Evolutionary conservation across 2,329 filamentous ascomycete genomes (phyloP), one percentile per base, ranked within the genome.

Genomic region (Alternaria gaisen): DNA sequence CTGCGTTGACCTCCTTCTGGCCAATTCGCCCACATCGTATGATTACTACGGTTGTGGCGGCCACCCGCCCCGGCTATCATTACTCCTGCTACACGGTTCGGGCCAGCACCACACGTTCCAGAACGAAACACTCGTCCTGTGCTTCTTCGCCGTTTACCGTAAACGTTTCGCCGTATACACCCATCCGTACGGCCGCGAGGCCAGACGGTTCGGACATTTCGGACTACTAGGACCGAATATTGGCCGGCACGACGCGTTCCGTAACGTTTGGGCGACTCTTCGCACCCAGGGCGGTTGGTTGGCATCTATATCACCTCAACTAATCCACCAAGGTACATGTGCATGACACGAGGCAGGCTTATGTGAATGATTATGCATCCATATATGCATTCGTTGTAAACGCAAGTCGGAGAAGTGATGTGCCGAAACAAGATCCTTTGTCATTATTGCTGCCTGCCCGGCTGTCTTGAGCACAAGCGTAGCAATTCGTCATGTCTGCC

Each of bases 21-120:
- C 36, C 32, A 34, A 6, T 38, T 36, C 32, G 24, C 46, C 32
- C 16, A 34, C 32, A 50, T 50, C 46, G 46, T 50, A 50, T 50
- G 46, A 50, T 50, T 24, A 50, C 46, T 36, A 50, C 46, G 46
- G 32, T 50, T 50, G 46, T 50, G 46, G 46, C 46, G 46, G 46
- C 46, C 46, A 14, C 46, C 32, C 46, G 30, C 46, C 30, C 46
- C 46, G 32, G 46, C 46, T 24, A 36, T 24, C 20, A 50, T 24
- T 36, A 50, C 46, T 36, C 46, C 46, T 50, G 36, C 46, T 14
- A 50, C 32, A 18, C 32, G 12, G 16, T 24, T 50, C 32, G 30
- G 30, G 46, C 38, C 46, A 50, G 30, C 32, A 50, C 30, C 22
- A 50, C 32, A 36, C 14, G 46, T 50, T 50, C 46, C 30, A 50